Evolutionary conservation across 1,139 yeast genomes (phyloP).

Genomic region (Suhomyces maxii): DNA sequence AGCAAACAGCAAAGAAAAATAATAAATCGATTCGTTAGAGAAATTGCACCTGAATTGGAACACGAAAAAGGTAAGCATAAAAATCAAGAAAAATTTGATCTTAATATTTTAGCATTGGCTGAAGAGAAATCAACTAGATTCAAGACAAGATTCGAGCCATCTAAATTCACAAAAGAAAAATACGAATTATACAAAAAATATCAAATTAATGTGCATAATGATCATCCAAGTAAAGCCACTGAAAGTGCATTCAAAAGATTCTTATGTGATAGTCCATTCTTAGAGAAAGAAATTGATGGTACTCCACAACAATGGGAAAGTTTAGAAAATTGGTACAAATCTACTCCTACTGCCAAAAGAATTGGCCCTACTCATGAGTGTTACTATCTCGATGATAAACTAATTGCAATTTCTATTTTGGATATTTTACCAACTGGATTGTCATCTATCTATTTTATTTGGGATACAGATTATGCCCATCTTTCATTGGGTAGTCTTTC

Average conservation of each 20-base stretch:
- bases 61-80: conserved; percentile 12
- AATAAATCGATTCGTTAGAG: conserved; percentile 60
- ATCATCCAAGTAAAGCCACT: conserved; percentile 47
- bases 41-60: conserved; percentile 23
- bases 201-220: conserved; percentile 69
- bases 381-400: conserved; percentile 60
- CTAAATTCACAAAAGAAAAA: conserved; percentile 58
- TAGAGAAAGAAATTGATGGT: conserved; percentile 27
- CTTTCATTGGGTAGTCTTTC: conserved; percentile 77
- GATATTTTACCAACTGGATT: conserved; percentile 77
- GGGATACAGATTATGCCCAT: conserved; percentile 79
- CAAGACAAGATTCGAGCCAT: conserved; percentile 52
- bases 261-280: conserved; percentile 68
- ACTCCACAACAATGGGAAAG: conserved; percentile 27
- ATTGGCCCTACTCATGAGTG: conserved; percentile 71
- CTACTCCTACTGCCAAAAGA: conserved; percentile 13
- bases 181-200: conserved; percentile 66
- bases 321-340: conserved; percentile 30
- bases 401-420: conserved; percentile 75
- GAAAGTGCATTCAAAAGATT: conserved; percentile 57
- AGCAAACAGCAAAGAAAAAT: conserved; percentile 68
- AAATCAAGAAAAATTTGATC: conserved; percentile 21
- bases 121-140: conserved; percentile 38
- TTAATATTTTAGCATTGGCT: conserved; percentile 27
- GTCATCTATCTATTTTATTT: conserved; percentile 83